Evolutionary conservation across 176 grass and related monocot genomes (phyloP), one percentile per base, ranked within the genome.

Genomic region (Cocos nucifera): DNA sequence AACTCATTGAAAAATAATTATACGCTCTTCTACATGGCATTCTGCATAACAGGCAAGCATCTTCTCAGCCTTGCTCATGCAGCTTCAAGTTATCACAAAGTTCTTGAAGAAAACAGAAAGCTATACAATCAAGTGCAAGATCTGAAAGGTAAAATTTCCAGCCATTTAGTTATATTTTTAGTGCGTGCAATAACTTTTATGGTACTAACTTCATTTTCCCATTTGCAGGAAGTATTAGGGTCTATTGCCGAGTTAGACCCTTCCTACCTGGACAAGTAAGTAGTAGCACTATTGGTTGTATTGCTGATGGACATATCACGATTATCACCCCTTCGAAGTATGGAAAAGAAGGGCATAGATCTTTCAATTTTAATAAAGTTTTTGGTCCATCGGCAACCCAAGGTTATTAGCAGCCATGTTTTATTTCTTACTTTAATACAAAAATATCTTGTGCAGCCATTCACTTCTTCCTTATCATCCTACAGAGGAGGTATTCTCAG

Each of bases 191-290:
- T 61, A 28, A 61, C 12, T 17, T 61, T n/a, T 32, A 15, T 1
- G 5, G 27, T 2, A 8, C 12, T 61, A 4, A 1, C 26, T 61
- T 17, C 2, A 24, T 61, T 39, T 62, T 35, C 28, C 32, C 32
- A 35, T 35, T 35, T 10, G 8, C 8, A 62, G 60, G 60, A 29
- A 62, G 28, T 16, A 62, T 62, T 44, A 62, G 60, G 39, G 60
- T 62, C 16, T 62, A 62, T 62, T 62, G 60, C 29, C 60, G 60
- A 3, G 28, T 62, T 16, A 62, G 60, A 48, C 60, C 60, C 16
- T 62, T 62, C 39, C 60, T 21, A 19, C 29, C 60, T 62, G 60
- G 60, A n/a, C 60, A 62, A 16, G 16, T 18, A 39, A 62, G 25
- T 4, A 62, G 4, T 35, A 29, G 39, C 17, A 39, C 10, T 29